A percentile compares a stretch with the other conserved stretches of the same genome.
These are phyloP conservation scores for Didymella segeticola DNA, from an alignment of 2,329 filamentous ascomycete genomes.

Conservation along the genomic window DNA sequence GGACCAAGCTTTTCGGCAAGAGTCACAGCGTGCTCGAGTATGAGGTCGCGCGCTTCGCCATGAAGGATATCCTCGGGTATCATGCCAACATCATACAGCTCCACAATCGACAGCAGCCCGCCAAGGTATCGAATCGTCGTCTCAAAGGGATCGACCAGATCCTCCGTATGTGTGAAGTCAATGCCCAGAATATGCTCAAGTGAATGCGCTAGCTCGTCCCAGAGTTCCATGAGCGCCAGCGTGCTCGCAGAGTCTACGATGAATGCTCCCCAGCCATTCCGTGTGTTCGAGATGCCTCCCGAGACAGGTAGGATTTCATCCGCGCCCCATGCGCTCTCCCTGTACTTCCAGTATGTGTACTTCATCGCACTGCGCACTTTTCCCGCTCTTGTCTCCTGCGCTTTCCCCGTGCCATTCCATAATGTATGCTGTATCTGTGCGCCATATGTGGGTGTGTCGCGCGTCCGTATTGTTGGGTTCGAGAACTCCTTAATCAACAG, in stretches of 20 bases:
- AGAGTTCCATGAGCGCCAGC: conserved; percentile 51
- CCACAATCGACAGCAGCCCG: conserved; percentile 48
- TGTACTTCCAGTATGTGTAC: conserved; percentile 51
- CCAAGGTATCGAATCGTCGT: conserved; percentile 53
- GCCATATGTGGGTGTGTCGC: conserved; percentile 23
- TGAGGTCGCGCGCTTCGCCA: conserved; percentile 37
- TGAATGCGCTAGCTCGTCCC: conserved; percentile 50
- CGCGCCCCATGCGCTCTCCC: conserved; percentile 49
- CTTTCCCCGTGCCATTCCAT: conserved; percentile 46
- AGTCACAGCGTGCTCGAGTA: conserved; percentile 48
- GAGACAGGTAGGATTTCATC: conserved; percentile 51
- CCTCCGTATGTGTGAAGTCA: conserved; percentile 45
- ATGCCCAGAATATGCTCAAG: conserved; percentile 50
- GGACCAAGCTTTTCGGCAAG: conserved; percentile 49
- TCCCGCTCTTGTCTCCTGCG: conserved; percentile 43
- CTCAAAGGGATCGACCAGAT: conserved; percentile 52
- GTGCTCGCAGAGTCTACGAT: conserved; percentile 52
- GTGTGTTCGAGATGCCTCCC: conserved; percentile 42
- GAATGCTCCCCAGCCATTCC: conserved; percentile 54
- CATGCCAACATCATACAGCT: conserved; percentile 51
- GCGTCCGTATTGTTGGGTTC: conserved; percentile 34
- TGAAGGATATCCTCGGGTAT: conserved; percentile 45
- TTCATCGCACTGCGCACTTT: conserved; percentile 49
- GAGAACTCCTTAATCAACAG: conserved; percentile 49
- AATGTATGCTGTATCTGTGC: conserved; percentile 43